phyloP scores from a whole-genome alignment of 225 moss, liverwort and hornwort genomes.

The Marchantia paleacea region DNA sequence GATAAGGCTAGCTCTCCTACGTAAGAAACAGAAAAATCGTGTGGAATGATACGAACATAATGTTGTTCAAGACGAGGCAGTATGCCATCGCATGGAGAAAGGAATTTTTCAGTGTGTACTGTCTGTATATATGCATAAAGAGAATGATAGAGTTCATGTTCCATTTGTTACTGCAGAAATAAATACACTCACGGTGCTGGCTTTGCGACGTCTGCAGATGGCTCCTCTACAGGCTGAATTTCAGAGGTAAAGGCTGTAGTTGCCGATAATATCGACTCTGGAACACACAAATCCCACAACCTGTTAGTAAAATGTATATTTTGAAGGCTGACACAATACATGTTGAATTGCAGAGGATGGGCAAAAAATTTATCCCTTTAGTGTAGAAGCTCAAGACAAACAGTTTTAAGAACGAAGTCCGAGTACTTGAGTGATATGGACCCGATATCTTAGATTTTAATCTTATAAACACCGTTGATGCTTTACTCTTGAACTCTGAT shows the following conservation, averaged over 20 bases:
- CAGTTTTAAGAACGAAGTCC: not conserved
- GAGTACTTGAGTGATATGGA: not conserved
- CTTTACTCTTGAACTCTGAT: too few species aligned
- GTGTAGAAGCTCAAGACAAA: not conserved
- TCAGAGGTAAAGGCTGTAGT: conserved; percentile 15
- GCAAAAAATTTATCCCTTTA: not conserved
- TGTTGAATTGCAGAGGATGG: not conserved
- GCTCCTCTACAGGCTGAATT: conserved; percentile 38
- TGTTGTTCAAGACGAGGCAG: not conserved
- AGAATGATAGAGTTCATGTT: not conserved
- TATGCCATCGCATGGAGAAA: not conserved
- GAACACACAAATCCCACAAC: not conserved
- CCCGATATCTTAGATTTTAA: not conserved
- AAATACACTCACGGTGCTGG: conserved; percentile 24
- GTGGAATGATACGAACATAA: not conserved
- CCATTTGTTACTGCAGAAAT: not conserved
- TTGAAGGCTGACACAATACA: not conserved
- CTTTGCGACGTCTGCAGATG: conserved; percentile 1
- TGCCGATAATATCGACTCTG: not conserved
- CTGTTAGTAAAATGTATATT: not conserved
- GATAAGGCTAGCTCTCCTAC: not conserved
- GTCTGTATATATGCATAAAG: not conserved
- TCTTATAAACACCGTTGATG: too few species aligned
- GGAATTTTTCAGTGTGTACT: not conserved
- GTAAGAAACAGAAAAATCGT: not conserved